Evolutionary conservation across 106 monocot genomes (phyloP).

Genomic region (Phalaenopsis aphrodite): DNA sequence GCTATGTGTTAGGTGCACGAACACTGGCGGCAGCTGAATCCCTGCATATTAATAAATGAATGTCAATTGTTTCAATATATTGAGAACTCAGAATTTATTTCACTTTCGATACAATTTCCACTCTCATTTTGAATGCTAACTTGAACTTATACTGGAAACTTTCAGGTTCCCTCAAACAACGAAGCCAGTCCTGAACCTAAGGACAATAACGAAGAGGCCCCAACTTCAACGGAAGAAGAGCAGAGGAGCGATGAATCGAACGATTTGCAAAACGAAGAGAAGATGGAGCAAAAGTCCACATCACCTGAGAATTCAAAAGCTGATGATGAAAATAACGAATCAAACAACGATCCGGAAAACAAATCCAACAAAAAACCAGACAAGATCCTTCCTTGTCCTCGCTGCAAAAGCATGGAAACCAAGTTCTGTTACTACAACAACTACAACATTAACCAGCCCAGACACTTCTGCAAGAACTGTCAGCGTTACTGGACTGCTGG

Average conservation of each 20-base stretch:
- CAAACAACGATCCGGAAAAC: too few relatives aligned
- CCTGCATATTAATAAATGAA: too few relatives aligned
- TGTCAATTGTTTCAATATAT: too few relatives aligned
- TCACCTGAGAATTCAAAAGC: background rate
- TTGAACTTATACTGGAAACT: background rate
- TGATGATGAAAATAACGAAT: background rate
- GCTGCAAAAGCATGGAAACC: conserved; percentile 36
- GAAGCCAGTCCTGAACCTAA: background rate
- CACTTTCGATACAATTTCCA: too few relatives aligned
- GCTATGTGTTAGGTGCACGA: too few relatives aligned
- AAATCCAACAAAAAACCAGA: conserved; percentile 15
- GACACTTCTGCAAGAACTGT: conserved; percentile 46
- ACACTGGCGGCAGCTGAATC: too few relatives aligned
- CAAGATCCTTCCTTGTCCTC: conserved; percentile 35
- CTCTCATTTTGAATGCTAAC: background rate
- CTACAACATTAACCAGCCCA: conserved; percentile 41
- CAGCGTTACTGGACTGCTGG: conserved; percentile 53
- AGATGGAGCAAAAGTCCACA: background rate
- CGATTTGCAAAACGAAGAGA: background rate
- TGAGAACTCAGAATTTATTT: too few relatives aligned
- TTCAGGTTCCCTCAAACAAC: background rate
- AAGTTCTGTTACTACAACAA: conserved; percentile 61
- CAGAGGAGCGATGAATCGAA: background rate
- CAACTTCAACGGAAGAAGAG: background rate
- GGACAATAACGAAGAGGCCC: background rate